These are phyloP conservation scores for Beauveria sp. DNA, from an alignment of 2,329 filamentous ascomycete species.

Conservation along the genomic window DNA sequence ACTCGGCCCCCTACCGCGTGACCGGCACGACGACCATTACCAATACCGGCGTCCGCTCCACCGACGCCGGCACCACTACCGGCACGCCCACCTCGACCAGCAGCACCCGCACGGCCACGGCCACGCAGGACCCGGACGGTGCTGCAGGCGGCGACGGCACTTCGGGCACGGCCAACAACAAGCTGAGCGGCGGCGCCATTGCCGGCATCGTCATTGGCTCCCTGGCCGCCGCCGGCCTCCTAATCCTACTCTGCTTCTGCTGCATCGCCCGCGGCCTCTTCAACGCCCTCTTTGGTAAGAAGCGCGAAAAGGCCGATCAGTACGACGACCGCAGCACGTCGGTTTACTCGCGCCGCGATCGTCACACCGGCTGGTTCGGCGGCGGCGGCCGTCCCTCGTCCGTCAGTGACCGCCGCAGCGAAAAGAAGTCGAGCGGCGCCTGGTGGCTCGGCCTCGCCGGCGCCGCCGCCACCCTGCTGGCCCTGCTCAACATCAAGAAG, in stretches of 20 bases:
- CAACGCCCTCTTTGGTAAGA: constrained; percentile 55
- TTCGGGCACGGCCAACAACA: constrained; percentile 31
- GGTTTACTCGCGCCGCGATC: constrained; percentile 42
- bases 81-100: constrained; percentile 41
- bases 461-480: constrained; percentile 41
- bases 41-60: constrained; percentile 42
- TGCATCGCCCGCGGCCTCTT: constrained; percentile 59
- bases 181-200: constrained; percentile 64
- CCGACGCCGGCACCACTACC: constrained; percentile 35
- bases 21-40: constrained; percentile 48
- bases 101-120: constrained; percentile 19
- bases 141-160: constrained; percentile 22
- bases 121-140: constrained; percentile 34
- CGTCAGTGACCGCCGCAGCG: constrained; percentile 30
- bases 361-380: constrained; percentile 50
- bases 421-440: constrained; percentile 41
- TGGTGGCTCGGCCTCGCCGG: constrained; percentile 48
- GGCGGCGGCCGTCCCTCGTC: constrained; percentile 34
- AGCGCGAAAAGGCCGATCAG: constrained; percentile 49
- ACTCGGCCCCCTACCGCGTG: constrained; percentile 44
- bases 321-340: constrained; percentile 54
- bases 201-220: constrained; percentile 74
- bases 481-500: constrained; percentile 47
- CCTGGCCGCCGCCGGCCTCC: constrained; percentile 57
- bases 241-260: constrained; percentile 67